Base-by-base conservation (phyloP, 202 grass and related monocot genomes). In the Setaria italica region DNA sequence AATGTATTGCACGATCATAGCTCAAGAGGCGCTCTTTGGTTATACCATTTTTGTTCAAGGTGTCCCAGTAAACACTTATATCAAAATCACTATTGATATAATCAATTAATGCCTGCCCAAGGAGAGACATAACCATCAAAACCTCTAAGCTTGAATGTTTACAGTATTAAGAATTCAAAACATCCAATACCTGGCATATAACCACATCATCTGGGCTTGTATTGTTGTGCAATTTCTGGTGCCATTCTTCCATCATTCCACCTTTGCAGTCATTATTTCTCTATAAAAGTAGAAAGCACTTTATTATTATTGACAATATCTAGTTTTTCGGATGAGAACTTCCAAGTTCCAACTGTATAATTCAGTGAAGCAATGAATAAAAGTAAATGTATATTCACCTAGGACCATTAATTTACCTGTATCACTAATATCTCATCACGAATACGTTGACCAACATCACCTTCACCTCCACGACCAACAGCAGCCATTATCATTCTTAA, bases 371-470 rank as follows among this genome's bases (percentile, higher is more conserved):
- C 29, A 75, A 87, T 21, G 82, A 80, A 87, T 47, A 60, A 62
- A 83, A 80, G 69, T n/a, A 71, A 86, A 39, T 62, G 46, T 8
- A 30, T 85, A 89, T 79, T 77, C 57, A 21, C 9, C 41, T 32
- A 88, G 50, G 73, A 82, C 68, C 54, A 88, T 80, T 11, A 15
- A 49, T 56, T 72, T 93, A 95, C 97, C 90, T 99, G 97, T 83
- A 99, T 91, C 79, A 99, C 97, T 94, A 99, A 92, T 84, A 99
- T 99, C 89, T 99, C 97, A 85, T 99, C 97, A 80, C 97, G 93
- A 83, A 99, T 96, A 69, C 97, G 94, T 86, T 99, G 97, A 41
- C 93, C 97, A 79, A 99, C 91, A 92, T 99, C 93, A 88, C 97
- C 97, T 96, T 99, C 97, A 45, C 92, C 97, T 74, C 97, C 97